phyloP scores from a whole-genome alignment of 2,329 filamentous ascomycete species.

The Pseudogymnoascus sp. region DNA sequence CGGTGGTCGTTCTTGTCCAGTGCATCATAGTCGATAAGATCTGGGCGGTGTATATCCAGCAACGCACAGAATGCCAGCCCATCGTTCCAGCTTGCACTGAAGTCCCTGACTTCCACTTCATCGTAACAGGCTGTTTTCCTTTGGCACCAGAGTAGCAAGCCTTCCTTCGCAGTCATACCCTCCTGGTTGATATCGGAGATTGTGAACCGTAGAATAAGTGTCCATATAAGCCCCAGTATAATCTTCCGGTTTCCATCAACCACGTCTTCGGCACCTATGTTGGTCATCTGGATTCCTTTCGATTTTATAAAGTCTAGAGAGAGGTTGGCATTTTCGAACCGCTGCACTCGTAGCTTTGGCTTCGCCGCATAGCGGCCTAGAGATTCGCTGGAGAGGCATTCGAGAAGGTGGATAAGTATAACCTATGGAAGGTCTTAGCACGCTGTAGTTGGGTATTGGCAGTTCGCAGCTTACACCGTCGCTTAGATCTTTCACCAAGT shows the following conservation, averaged over 20 bases:
- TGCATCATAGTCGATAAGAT: slow-evolving; percentile 92
- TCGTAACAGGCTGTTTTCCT: slow-evolving; percentile 98
- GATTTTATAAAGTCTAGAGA: slow-evolving; percentile 88
- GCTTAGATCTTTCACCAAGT: slow-evolving; percentile 81
- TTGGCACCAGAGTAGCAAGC: slow-evolving; percentile 92
- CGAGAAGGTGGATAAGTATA: slow-evolving; percentile 90
- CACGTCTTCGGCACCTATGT: slow-evolving; percentile 96
- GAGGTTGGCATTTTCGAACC: slow-evolving; percentile 96
- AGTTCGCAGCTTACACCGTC: slow-evolving; percentile 65
- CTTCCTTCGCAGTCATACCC: slow-evolving; percentile 95
- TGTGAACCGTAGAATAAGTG: slow-evolving; percentile 91
- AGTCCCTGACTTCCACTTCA: slow-evolving; percentile 90
- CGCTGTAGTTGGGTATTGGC: slow-evolving; percentile 8
- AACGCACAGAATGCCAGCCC: slow-evolving; percentile 93
- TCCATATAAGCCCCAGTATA: slow-evolving; percentile 96
- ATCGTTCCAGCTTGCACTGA: slow-evolving; percentile 94
- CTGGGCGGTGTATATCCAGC: slow-evolving; percentile 91
- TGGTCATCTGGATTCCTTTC: slow-evolving; percentile 91
- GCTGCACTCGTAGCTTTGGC: slow-evolving; percentile 90
- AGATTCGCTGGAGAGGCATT: slow-evolving; percentile 89
- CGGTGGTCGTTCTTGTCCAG: slow-evolving; percentile 90
- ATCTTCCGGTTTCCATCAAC: slow-evolving; percentile 98
- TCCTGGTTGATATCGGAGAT: slow-evolving; percentile 98
- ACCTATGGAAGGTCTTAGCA: slow-evolving; percentile 46
- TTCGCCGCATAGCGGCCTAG: slow-evolving; percentile 94